Base-by-base conservation (phyloP, 139 green algal genomes). In the Trebouxia sp. region DNA sequence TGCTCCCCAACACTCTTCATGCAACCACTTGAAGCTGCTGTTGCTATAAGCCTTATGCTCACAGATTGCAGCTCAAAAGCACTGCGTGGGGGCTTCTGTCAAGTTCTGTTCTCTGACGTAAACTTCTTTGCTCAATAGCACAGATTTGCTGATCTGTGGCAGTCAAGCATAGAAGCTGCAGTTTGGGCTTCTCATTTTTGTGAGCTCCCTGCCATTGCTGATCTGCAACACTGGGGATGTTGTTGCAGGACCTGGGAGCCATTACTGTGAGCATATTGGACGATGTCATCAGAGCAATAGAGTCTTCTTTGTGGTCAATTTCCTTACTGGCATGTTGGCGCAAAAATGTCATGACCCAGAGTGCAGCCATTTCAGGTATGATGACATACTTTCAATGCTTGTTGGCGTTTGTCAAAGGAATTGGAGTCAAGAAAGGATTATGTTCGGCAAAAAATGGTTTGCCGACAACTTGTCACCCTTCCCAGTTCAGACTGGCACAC, bases 331-430 rank as follows among this genome's bases (percentile, higher is more conserved):
- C 1, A 32, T 58, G 12, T 92, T 82, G 56, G 88, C 85, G 32
- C 92, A 96, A 45, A 95, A 95, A 82, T 97, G 93, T 84, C 88
- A 94, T 56, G 93, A 95, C 80, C 91, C 92, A 9, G 90, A 95
- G 28, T 95, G 91, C 83, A 20, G 81, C 12, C 66, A 82, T 32
- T 86, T 80, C 80, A 80, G 75, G 75, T 50, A 74, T n/a, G 43
- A 50, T 35, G 6, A 8, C 11, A n/a, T 53, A 38, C 8, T 6
- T 8, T 35, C 22, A 58, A 58, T 58, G 50, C 50, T 58, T n/a
- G n/a, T n/a, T n/a, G n/a, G n/a, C n/a, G n/a, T n/a, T n/a, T 28
- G 4, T 3, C 35, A 9, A 67, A 42, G 58, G 11, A 12, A 7
- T 43, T n/a, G 24, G 42, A 28, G 28, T 6, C 9, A 35, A 8